These are phyloP conservation scores for Tylopilus sp. DNA, from an alignment of 1,284 basidiomycete species.

Conservation along the genomic window DNA sequence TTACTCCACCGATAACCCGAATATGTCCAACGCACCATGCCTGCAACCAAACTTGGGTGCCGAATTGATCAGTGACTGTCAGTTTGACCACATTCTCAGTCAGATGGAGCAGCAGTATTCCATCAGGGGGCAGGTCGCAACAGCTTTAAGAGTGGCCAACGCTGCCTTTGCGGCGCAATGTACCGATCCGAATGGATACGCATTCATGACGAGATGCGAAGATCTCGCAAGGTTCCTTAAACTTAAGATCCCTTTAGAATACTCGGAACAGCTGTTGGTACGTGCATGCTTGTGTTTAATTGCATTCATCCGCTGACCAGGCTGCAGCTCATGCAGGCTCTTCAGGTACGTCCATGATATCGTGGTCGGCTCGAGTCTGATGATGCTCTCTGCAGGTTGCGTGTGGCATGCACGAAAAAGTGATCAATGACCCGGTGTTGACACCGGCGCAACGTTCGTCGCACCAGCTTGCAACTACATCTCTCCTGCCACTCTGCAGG, in stretches of 20 bases:
- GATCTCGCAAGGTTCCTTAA: constrained; percentile 15
- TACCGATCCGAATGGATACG: constrained; percentile 11
- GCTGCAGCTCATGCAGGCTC: constrained; percentile 15
- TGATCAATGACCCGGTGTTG: constrained; percentile 16
- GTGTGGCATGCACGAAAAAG: constrained; percentile 26
- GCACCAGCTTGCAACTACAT: constrained; percentile 9
- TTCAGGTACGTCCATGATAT: constrained; percentile 17
- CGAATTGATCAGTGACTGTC: background rate
- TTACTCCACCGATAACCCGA: background rate
- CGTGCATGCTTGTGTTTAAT: background rate
- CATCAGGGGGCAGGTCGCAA: constrained; percentile 2
- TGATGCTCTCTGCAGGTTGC: constrained; percentile 14
- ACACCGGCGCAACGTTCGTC: constrained; percentile 4
- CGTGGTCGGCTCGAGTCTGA: background rate
- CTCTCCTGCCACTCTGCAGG: constrained; percentile 16
- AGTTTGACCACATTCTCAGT: constrained; percentile 2
- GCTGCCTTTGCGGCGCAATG: constrained; percentile 15
- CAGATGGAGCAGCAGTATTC: background rate
- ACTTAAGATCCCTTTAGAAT: background rate
- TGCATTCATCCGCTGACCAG: constrained; percentile 5
- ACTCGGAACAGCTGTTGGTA: constrained; percentile 17
- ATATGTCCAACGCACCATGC: constrained; percentile 8
- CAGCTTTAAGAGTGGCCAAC: constrained; percentile 10
- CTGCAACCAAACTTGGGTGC: background rate
- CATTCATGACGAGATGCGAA: constrained; percentile 13